These are phyloP conservation scores for Prunus armeniaca DNA, from an alignment of 306 rosid species.

Conservation along the genomic window DNA sequence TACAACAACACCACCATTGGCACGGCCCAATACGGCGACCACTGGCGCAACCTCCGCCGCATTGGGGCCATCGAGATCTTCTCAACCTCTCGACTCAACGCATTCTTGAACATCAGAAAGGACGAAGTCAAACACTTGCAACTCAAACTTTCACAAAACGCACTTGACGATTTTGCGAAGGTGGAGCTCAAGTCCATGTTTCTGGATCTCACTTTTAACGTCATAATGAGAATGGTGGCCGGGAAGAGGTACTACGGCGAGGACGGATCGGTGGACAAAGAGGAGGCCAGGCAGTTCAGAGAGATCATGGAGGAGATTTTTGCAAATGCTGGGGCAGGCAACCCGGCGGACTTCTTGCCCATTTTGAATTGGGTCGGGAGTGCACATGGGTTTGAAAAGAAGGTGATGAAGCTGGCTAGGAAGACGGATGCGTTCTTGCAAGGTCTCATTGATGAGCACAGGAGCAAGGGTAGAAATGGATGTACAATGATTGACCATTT, in stretches of 20 bases:
- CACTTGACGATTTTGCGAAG: conserved; percentile 11
- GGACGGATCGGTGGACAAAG: not conserved
- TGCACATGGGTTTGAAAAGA: not conserved
- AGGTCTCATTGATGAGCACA: conserved; percentile 54
- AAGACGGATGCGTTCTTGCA: conserved; percentile 35
- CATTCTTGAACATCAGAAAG: conserved; percentile 27
- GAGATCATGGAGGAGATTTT: not conserved
- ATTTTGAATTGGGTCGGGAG: conserved; percentile 13
- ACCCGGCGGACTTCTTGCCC: not conserved
- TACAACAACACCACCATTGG: conserved; percentile 38
- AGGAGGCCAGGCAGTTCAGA: not conserved
- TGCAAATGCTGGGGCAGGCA: not conserved
- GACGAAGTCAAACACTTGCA: conserved; percentile 45
- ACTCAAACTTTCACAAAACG: conserved; percentile 18
- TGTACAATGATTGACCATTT: conserved; percentile 44
- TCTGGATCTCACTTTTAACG: conserved; percentile 50
- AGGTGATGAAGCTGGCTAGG: not conserved
- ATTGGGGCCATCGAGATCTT: conserved; percentile 54
- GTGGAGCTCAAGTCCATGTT: conserved; percentile 40
- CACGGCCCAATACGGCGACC: conserved; percentile 50
- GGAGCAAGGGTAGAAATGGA: conserved; percentile 13
- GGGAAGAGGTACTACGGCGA: conserved; percentile 63
- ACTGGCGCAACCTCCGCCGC: conserved; percentile 79
- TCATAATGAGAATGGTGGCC: conserved; percentile 58
- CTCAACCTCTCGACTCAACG: conserved; percentile 35